Evolutionary conservation across 1,284 basidiomycete genomes (phyloP).

Genomic region (Flammula alnicola): DNA sequence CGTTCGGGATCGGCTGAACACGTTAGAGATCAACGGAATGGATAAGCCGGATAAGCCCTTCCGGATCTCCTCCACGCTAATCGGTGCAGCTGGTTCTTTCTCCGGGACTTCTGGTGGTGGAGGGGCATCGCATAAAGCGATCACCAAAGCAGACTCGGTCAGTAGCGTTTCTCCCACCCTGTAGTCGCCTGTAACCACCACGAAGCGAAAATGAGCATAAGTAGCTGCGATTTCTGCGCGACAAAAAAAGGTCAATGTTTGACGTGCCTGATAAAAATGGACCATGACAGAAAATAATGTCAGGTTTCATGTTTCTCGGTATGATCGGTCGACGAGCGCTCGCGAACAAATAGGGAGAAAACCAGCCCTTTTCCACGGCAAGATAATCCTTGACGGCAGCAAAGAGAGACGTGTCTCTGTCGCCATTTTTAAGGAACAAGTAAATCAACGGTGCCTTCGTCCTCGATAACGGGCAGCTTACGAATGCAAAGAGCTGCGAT

Average conservation of each 20-base stretch:
- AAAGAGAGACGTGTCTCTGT: slow-evolving; percentile 58
- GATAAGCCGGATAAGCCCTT: slow-evolving; percentile 18
- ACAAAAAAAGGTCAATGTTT: slow-evolving; percentile 8
- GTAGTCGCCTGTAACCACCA: slow-evolving; percentile 64
- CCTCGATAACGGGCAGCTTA: slow-evolving; percentile 32
- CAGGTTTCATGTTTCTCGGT: slow-evolving; percentile 65
- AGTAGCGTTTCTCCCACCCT: slow-evolving; percentile 62
- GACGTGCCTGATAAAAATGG: slow-evolving; percentile 48
- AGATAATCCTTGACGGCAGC: slow-evolving; percentile 68
- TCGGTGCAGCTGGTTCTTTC: slow-evolving; percentile 13
- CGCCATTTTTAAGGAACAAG: no score
- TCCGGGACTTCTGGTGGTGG: slow-evolving; percentile 26
- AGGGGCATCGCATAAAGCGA: slow-evolving; percentile 46
- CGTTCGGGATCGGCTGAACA: slow-evolving; percentile 51
- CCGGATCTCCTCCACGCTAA: slow-evolving; percentile 1
- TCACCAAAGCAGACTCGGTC: slow-evolving; percentile 54
- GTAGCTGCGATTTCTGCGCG: no score
- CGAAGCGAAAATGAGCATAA: no score
- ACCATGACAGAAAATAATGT: slow-evolving; percentile 69
- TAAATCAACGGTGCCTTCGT: neutral
- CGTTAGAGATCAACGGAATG: slow-evolving; percentile 40
- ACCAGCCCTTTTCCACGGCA: slow-evolving; percentile 68
- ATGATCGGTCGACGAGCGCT: slow-evolving; percentile 62
- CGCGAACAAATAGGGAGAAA: slow-evolving; percentile 68
- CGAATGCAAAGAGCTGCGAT: slow-evolving; percentile 61